Evolutionary conservation across 2,329 filamentous ascomycete genomes (phyloP).

Genomic region (Emmonsiellopsis sp.): DNA sequence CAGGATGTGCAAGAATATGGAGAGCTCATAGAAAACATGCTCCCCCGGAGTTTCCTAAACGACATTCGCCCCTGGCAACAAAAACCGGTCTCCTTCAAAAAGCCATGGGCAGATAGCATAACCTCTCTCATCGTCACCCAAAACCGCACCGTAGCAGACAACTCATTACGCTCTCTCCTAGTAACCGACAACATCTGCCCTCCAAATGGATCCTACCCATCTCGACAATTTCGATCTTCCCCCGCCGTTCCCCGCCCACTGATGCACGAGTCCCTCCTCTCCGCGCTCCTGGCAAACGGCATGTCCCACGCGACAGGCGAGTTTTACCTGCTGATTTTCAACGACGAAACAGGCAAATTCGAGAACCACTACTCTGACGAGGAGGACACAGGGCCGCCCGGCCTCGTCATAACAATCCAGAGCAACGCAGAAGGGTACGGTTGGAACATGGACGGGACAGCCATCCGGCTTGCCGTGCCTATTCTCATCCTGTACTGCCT

Average conservation of each 20-base stretch:
- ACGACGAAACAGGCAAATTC: too few species aligned
- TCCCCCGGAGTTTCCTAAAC: neutral
- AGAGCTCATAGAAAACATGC: neutral
- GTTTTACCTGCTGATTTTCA: neutral
- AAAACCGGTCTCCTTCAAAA: neutral
- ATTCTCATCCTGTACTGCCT: conserved; percentile 5
- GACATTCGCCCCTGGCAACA: neutral
- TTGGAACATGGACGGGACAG: conserved; percentile 6
- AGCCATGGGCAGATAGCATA: conserved; percentile 5
- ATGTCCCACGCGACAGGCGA: conserved; percentile 2
- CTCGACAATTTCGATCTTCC: neutral
- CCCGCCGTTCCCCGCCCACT: neutral
- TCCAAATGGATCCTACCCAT: neutral
- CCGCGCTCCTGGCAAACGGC: conserved; percentile 2
- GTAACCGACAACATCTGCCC: conserved; percentile 6
- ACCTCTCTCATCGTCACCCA: neutral
- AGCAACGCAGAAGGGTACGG: conserved; percentile 2
- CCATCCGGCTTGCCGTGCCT: conserved; percentile 5
- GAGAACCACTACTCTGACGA: neutral
- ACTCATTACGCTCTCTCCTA: conserved; percentile 1
- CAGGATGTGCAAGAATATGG: neutral
- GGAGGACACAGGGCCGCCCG: neutral
- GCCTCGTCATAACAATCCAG: neutral
- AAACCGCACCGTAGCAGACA: conserved; percentile 7
- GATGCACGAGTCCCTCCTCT: conserved; percentile 7